Base-by-base conservation (phyloP, 78 protist genomes). In the Bigelowiella natans region DNA sequence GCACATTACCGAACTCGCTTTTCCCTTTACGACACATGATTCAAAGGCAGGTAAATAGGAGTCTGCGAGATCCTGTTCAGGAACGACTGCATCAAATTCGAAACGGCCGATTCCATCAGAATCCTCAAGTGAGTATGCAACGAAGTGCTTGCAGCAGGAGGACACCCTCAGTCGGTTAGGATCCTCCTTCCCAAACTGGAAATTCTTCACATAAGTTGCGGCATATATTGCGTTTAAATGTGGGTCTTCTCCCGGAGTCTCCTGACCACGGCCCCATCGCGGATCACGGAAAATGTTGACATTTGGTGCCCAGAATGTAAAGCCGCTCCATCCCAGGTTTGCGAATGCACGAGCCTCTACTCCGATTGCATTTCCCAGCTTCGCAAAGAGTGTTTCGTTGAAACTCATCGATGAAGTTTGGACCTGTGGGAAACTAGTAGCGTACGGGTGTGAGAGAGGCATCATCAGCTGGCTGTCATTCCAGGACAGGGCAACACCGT, bases 281-380 rank as follows among this genome's bases (percentile, higher is more conserved):
- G 94, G 92, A 36, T 94, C 95, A 37, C 94, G 91, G 89, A 36
- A 38, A 39, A 94, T 88, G 91, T 94, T 94, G 30, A 51, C 18
- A 18, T 51, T 37, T 11, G 87, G 36, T 26, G 38, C 36, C 87
- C 87, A 85, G 87, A 85, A 85, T 11, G 87, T 85, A 37, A 85
- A 18, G 30, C 87, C 73, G 86, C 40, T 85, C 0, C 30, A 26
- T 31, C 91, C 91, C 39, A 26, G 89, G 40, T 92, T 94, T 84
- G 26, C 1, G 1, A 94, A 31, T 18, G 94, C 93, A 0, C 95
- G 90, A 2, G 92, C 95, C 85, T 94, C 95, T n/a, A 37, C 89
- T 7, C 90, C 89, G 0, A 93, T 91, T 86, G 40, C 86, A 0
- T 0, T 2, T 1, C 87, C 95, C 28, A 92, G 85, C 26, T 0